Conservation (phyloP, 2,329 filamentous ascomycete genomes). For the Fusarium xyrophilum region DNA sequence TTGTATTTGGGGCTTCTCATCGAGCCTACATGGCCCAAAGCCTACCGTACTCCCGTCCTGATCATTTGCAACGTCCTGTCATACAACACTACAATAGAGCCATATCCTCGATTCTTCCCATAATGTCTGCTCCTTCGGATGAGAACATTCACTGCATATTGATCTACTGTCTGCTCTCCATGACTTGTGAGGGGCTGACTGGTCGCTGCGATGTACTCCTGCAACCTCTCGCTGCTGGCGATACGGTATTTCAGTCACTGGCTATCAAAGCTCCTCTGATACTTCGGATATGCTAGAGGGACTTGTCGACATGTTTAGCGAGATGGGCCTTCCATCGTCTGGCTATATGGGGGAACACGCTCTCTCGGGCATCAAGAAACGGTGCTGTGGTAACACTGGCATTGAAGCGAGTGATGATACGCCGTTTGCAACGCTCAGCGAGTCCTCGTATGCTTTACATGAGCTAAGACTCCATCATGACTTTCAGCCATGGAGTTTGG, state of each 20-base stretch:
- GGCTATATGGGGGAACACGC: neutral
- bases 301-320: neutral
- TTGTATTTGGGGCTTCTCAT: constrained; percentile 10
- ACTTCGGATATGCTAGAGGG: neutral
- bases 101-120: neutral
- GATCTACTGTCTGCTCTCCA: constrained; percentile 2
- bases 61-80: neutral
- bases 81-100: constrained; percentile 18
- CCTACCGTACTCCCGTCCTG: neutral
- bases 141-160: neutral
- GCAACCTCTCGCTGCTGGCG: neutral
- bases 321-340: neutral
- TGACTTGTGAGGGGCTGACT: constrained; percentile 1
- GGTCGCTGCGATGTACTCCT: constrained; percentile 7
- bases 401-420: rapidly evolving
- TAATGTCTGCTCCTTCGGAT: neutral
- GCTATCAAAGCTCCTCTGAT: rapidly evolving
- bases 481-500: neutral
- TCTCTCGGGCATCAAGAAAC: neutral
- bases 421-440: neutral
- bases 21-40: constrained; percentile 2
- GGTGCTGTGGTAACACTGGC: neutral
- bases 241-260: constrained; percentile 3
- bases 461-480: neutral
- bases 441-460: neutral